A percentile compares a stretch with the other conserved stretches of the same genome.
These are phyloP conservation scores for Coniochaeta hoffmannii DNA, from an alignment of 2,329 filamentous ascomycete genomes.

Conservation along the genomic window DNA sequence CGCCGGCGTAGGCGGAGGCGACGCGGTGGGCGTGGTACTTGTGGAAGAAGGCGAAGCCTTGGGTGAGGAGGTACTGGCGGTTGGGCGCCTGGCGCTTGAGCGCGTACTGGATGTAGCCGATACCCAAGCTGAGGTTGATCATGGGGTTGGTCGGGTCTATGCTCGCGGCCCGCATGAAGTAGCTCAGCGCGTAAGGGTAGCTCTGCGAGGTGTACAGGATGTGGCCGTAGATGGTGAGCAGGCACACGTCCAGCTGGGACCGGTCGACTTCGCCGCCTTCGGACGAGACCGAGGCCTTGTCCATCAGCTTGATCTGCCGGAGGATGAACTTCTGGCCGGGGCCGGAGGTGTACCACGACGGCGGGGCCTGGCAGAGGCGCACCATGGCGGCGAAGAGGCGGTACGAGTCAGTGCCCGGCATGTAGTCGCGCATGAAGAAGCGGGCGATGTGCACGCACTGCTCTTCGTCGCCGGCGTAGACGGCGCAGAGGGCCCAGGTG, in stretches of 20 bases:
- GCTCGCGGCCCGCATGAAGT: constrained; percentile 72
- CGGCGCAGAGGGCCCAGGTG: constrained; percentile 77
- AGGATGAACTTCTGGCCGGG: constrained; percentile 86
- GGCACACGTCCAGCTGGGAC: constrained; percentile 59
- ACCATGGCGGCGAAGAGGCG: constrained; percentile 76
- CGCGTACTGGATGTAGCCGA: constrained; percentile 81
- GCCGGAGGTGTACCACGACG: constrained; percentile 70
- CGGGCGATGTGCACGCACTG: constrained; percentile 65
- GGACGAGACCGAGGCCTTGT: constrained; percentile 55
- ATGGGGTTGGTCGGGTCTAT: constrained; percentile 70
- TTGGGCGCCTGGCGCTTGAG: constrained; percentile 88
- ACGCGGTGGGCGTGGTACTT: constrained; percentile 59
- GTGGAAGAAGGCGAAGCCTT: constrained; percentile 76
- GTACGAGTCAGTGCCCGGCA: constrained; percentile 62
- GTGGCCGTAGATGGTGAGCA: constrained; percentile 85
- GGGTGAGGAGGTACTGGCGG: constrained; percentile 76
- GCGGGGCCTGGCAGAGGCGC: constrained; percentile 64
- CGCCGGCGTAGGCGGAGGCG: constrained; percentile 19
- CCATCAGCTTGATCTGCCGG: constrained; percentile 84
- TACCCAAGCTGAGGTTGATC: constrained; percentile 72
- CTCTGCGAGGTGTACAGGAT: constrained; percentile 78
- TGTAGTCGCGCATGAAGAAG: constrained; percentile 77
- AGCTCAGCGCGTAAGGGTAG: constrained; percentile 78
- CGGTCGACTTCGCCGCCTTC: constrained; percentile 21
- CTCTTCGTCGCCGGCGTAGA: constrained; percentile 74